phyloP scores from a whole-genome alignment of 2,329 filamentous ascomycete species.

The Penicillium frequentans region DNA sequence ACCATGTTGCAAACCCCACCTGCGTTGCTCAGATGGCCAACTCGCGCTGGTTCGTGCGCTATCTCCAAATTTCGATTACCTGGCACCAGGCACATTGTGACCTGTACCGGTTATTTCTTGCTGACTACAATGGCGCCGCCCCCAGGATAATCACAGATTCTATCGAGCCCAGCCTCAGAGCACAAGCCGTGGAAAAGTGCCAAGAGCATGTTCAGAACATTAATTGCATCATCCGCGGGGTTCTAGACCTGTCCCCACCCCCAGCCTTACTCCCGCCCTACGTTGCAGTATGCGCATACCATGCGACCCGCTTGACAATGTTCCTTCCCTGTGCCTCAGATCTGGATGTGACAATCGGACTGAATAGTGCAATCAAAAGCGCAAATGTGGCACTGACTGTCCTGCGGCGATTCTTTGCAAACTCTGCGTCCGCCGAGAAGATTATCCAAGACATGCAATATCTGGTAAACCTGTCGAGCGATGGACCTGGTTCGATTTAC shows the following conservation, averaged over 20 bases:
- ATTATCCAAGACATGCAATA: conserved; percentile 8
- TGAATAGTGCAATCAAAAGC: neutral
- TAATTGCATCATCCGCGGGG: conserved; percentile 1
- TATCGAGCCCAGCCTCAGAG: conserved; percentile 1
- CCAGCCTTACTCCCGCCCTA: conserved; percentile 3
- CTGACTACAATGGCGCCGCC: conserved; percentile 8
- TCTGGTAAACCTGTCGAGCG: neutral
- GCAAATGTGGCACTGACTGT: conserved; percentile 3
- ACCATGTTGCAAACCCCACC: neutral
- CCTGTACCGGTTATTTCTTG: conserved; percentile 14
- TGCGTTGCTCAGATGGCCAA: neutral
- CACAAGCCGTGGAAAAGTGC: conserved; percentile 5
- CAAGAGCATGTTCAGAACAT: conserved; percentile 6
- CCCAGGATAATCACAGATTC: conserved; percentile 8
- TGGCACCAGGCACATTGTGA: conserved; percentile 18
- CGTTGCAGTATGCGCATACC: conserved; percentile 13
- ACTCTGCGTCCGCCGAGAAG: neutral
- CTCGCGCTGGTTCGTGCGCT: conserved; percentile 13
- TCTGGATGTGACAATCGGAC: neutral
- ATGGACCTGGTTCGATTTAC: conserved; percentile 2
- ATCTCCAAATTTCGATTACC: conserved; percentile 8
- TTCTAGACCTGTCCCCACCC: neutral
- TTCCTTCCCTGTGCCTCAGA: conserved; percentile 5
- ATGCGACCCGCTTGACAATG: conserved; percentile 9
- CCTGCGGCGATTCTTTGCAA: conserved; percentile 2